phyloP scores from a whole-genome alignment of 306 rosid species.

The Bauhinia variegata region DNA sequence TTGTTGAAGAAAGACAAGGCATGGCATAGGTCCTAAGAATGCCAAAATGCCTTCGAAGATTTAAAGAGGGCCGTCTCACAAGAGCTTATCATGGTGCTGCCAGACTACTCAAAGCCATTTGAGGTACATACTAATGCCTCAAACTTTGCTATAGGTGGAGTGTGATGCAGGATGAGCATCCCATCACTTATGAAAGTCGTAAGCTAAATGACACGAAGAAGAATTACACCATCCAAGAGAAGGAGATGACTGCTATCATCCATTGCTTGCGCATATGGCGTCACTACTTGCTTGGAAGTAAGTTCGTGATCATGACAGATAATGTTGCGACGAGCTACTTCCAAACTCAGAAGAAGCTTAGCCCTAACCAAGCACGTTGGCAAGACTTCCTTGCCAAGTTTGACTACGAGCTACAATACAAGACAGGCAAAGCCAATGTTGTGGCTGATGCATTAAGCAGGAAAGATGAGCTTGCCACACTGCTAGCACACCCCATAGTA shows the following conservation, averaged over 20 bases:
- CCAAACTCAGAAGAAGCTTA: neutral
- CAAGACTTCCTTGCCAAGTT: neutral
- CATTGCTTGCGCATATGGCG: neutral
- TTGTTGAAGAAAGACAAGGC: neutral
- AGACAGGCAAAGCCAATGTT: neutral
- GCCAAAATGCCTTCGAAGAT: too few species aligned
- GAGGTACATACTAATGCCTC: neutral
- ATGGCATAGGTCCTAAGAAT: too few species aligned
- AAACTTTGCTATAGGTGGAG: neutral
- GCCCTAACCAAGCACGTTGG: neutral
- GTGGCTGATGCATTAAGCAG: constrained; percentile 1
- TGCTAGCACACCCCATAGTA: too few species aligned
- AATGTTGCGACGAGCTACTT: neutral
- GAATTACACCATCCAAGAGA: neutral
- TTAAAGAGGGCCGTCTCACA: too few species aligned
- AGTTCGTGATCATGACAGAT: neutral
- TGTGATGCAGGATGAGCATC: neutral
- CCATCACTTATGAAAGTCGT: neutral
- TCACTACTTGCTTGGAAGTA: neutral
- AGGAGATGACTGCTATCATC: neutral
- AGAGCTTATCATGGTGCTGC: too few species aligned
- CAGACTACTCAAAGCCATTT: neutral
- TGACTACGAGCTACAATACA: neutral
- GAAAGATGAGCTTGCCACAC: too few species aligned
- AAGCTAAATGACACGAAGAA: neutral